Percentiles rank a stretch among this genome's conserved stretches.
These are phyloP conservation scores for Geum urbanum DNA, from an alignment of 306 rosid species.

Conservation along the genomic window DNA sequence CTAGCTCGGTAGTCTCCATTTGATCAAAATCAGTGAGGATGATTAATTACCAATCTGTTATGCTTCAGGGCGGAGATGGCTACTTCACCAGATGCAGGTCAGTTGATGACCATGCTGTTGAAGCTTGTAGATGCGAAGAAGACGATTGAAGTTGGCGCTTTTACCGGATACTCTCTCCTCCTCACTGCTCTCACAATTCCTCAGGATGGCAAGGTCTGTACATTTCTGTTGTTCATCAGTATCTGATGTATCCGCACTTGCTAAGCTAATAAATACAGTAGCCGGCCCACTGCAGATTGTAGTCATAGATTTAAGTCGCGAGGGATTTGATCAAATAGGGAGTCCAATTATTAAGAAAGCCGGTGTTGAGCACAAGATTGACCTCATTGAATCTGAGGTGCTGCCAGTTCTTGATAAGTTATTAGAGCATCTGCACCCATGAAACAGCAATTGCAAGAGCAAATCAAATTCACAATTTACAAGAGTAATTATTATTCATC, in stretches of 20 bases:
- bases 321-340: slow-evolving; percentile 47
- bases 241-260: not conserved
- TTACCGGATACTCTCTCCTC: slow-evolving; percentile 66
- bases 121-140: slow-evolving; percentile 44
- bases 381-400: slow-evolving; percentile 49
- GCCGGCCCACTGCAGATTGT: slow-evolving; percentile 32
- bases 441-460: too few relatives aligned
- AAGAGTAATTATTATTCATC: too few relatives aligned
- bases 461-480: too few relatives aligned
- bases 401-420: slow-evolving; percentile 49
- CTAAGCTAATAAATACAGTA: not conserved
- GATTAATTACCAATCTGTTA: not conserved
- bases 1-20: not conserved
- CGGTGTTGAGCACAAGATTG: slow-evolving; percentile 61
- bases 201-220: slow-evolving; percentile 42
- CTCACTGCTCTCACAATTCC: slow-evolving; percentile 61
- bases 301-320: slow-evolving; percentile 47
- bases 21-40: not conserved
- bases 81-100: slow-evolving; percentile 47
- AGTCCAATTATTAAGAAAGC: slow-evolving; percentile 52
- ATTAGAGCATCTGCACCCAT: too few relatives aligned
- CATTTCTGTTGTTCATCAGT: not conserved
- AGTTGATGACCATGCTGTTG: slow-evolving; percentile 42
- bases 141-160: slow-evolving; percentile 58
- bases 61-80: slow-evolving; percentile 36